Percentiles rank a stretch among this genome's conserved stretches.
Conservation (phyloP, 2,329 filamentous ascomycete genomes). For the Aspergillus arachidicola region DNA sequence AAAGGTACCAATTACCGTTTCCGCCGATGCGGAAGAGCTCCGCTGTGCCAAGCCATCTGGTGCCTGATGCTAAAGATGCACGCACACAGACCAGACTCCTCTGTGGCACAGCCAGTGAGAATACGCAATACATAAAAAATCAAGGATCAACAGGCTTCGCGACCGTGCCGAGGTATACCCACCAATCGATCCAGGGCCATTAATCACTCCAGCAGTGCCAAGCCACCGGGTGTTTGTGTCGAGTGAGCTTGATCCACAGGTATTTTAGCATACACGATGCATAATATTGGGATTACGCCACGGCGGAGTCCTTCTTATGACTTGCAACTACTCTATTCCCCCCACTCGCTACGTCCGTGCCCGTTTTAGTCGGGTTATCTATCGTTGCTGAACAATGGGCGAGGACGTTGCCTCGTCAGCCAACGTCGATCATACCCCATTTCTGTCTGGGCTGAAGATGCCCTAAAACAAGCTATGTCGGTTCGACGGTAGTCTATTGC, state of each 20-base stretch:
- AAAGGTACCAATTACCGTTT: neutral
- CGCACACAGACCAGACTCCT: neutral
- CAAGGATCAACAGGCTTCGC: neutral
- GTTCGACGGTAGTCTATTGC: neutral
- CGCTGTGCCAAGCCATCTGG: conserved; percentile 7
- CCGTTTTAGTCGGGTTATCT: neutral
- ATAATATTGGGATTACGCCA: conserved; percentile 4
- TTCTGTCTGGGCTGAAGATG: conserved; percentile 1
- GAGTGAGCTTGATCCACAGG: conserved; percentile 9
- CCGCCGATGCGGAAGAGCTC: conserved; percentile 3
- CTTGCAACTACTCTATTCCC: neutral
- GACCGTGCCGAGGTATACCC: neutral
- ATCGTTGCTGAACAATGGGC: neutral
- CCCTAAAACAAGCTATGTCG: neutral
- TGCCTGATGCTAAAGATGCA: neutral
- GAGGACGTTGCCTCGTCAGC: conserved; percentile 9
- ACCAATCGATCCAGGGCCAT: neutral
- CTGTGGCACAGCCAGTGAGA: neutral
- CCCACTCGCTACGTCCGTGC: neutral
- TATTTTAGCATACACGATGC: neutral
- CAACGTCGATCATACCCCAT: conserved; percentile 2
- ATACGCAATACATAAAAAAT: neutral
- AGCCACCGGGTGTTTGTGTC: conserved; percentile 12
- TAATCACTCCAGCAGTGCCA: conserved; percentile 8
- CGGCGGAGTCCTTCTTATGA: conserved; percentile 3